Evolutionary conservation across 768 basidiomycete species (phyloP).

Genomic region (Exsudoporus frostii): DNA sequence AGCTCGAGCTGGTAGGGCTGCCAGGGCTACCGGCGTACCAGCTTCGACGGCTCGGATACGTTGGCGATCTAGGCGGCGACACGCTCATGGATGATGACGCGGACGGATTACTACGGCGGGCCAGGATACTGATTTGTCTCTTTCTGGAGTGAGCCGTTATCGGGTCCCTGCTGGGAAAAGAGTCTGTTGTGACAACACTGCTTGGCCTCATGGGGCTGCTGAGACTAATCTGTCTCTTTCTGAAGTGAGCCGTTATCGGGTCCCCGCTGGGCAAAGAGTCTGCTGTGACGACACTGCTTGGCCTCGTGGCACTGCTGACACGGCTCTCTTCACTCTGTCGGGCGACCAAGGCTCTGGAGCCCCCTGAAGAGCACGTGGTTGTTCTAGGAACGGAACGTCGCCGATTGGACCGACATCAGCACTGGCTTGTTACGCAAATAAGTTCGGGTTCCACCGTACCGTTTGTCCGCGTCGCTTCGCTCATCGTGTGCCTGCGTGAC

Average conservation of each 20-base stretch:
- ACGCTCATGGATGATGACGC: neutral
- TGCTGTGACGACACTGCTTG: neutral
- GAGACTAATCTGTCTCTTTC: slow-evolving; percentile 2
- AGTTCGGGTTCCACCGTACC: neutral
- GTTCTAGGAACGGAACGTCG: neutral
- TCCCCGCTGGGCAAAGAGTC: slow-evolving; percentile 1
- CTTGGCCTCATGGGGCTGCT: slow-evolving; percentile 2
- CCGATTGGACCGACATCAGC: neutral
- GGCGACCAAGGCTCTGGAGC: neutral
- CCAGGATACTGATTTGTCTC: slow-evolving; percentile 1
- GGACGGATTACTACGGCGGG: neutral
- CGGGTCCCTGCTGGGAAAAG: neutral
- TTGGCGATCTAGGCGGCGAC: neutral
- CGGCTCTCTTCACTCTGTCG: neutral
- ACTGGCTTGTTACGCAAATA: neutral
- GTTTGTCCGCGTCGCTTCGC: neutral
- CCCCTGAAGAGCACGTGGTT: slow-evolving; percentile 13
- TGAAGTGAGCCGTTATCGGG: neutral
- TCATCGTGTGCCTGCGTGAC: neutral
- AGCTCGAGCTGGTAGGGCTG: no score
- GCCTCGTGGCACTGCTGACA: neutral
- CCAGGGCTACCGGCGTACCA: neutral
- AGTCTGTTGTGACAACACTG: neutral
- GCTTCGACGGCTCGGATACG: neutral
- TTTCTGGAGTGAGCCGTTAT: neutral